These are phyloP conservation scores for Hygrocybe coccinea DNA, from an alignment of 768 basidiomycete species.

Conservation along the genomic window DNA sequence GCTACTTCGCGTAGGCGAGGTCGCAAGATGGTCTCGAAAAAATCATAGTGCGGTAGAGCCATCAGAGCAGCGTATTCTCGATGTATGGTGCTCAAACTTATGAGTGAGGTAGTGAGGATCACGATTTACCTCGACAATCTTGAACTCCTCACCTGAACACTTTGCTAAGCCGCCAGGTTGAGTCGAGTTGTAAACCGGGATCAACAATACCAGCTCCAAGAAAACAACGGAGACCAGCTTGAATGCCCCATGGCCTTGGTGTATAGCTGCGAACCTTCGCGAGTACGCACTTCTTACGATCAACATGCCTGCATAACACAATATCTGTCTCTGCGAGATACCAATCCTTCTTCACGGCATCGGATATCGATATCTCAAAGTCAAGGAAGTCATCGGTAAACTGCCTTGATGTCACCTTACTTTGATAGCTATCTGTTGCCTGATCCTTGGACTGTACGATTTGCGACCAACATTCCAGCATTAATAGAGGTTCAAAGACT, in stretches of 20 bases:
- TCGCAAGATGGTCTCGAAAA: constrained; percentile 61
- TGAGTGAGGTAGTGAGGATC: not conserved
- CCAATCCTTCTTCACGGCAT: constrained; percentile 63
- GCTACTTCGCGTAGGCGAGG: constrained; percentile 53
- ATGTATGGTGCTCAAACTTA: constrained; percentile 82
- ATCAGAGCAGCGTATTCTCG: constrained; percentile 88
- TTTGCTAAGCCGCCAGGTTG: constrained; percentile 71
- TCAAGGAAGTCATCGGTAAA: constrained; percentile 82
- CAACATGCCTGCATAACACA: constrained; percentile 65
- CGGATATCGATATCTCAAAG: constrained; percentile 60
- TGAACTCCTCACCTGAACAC: constrained; percentile 63
- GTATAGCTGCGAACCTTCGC: constrained; percentile 53
- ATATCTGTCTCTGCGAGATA: constrained; percentile 78
- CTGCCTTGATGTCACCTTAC: constrained; percentile 62
- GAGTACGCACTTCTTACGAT: constrained; percentile 51
- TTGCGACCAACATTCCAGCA: constrained; percentile 90
- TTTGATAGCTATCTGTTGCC: constrained; percentile 45
- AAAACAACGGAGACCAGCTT: constrained; percentile 57
- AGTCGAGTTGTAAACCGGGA: constrained; percentile 57
- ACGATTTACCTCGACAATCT: not conserved
- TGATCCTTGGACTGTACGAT: constrained; percentile 74
- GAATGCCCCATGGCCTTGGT: constrained; percentile 40
- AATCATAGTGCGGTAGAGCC: constrained; percentile 78
- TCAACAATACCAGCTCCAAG: constrained; percentile 39
- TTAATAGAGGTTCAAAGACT: constrained; percentile 78